phyloP scores from a whole-genome alignment of 805 yeast species.

The Saturnispora bothae region DNA sequence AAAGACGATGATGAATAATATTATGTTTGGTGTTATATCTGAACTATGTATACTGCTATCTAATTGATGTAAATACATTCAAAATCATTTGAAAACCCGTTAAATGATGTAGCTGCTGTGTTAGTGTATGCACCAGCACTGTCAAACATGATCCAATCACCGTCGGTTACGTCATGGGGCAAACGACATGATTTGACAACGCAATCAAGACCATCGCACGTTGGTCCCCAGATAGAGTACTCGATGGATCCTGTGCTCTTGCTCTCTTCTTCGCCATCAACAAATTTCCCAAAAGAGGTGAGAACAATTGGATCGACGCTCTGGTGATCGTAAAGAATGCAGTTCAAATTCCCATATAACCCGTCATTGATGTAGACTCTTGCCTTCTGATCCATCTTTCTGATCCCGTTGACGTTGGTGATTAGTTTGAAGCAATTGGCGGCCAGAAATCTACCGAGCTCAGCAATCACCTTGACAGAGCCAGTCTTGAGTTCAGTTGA shows the following conservation, averaged over 20 bases:
- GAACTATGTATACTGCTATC: too few species aligned
- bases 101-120: constrained; percentile 86
- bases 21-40: too few species aligned
- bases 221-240: constrained; percentile 94
- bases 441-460: constrained; percentile 87
- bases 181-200: constrained; percentile 44
- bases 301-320: constrained; percentile 60
- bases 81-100: constrained; percentile 65
- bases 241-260: too few species aligned
- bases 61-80: constrained; percentile 58
- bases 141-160: constrained; percentile 87
- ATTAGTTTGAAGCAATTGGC: constrained; percentile 81
- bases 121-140: constrained; percentile 86
- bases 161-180: constrained; percentile 55
- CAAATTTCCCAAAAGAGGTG: constrained; percentile 28
- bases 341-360: constrained; percentile 89
- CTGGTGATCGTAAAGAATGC: constrained; percentile 89
- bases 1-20: too few species aligned
- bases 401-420: constrained; percentile 74
- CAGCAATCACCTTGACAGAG: constrained; percentile 57
- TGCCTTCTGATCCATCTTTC: constrained; percentile 33
- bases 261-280: background rate
- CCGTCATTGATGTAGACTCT: constrained; percentile 93
- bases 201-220: constrained; percentile 94
- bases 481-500: constrained; percentile 30